These are phyloP conservation scores for Grigorovia yakushimaensis DNA, from an alignment of 805 yeast species.

Conservation along the genomic window DNA sequence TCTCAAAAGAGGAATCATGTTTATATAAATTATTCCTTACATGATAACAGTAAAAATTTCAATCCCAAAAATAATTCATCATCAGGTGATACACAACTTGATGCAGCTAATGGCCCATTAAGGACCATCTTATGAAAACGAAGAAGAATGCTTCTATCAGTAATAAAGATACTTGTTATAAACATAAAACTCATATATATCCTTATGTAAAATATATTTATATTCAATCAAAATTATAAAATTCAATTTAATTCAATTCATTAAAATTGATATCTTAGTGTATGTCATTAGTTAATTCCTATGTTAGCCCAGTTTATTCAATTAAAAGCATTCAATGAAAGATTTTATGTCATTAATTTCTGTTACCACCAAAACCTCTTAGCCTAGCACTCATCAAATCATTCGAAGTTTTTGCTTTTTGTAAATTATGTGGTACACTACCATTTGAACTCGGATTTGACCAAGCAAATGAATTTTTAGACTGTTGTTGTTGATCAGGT, in stretches of 20 bases:
- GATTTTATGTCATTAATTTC: not conserved
- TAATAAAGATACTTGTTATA: too few relatives aligned
- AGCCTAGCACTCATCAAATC: conserved; percentile 25
- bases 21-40: conserved; percentile 20
- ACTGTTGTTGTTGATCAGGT: not conserved
- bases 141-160: not conserved
- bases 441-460: not conserved
- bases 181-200: not conserved
- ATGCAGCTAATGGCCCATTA: not conserved
- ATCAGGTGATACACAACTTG: not conserved
- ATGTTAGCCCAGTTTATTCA: too few relatives aligned
- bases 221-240: not conserved
- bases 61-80: not conserved
- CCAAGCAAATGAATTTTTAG: not conserved
- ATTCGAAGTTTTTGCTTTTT: conserved; percentile 9
- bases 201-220: not conserved
- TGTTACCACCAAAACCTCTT: conserved; percentile 16
- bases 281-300: too few relatives aligned
- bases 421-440: not conserved
- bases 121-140: not conserved
- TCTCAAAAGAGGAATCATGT: conserved; percentile 64
- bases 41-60: not conserved
- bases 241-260: too few relatives aligned
- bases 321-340: too few relatives aligned
- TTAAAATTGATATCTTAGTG: too few relatives aligned